Percentiles rank a stretch among this genome's conserved stretches.
These are phyloP conservation scores for Vigna reflexopilosa DNA, from an alignment of 306 rosid genomes.

Conservation along the genomic window DNA sequence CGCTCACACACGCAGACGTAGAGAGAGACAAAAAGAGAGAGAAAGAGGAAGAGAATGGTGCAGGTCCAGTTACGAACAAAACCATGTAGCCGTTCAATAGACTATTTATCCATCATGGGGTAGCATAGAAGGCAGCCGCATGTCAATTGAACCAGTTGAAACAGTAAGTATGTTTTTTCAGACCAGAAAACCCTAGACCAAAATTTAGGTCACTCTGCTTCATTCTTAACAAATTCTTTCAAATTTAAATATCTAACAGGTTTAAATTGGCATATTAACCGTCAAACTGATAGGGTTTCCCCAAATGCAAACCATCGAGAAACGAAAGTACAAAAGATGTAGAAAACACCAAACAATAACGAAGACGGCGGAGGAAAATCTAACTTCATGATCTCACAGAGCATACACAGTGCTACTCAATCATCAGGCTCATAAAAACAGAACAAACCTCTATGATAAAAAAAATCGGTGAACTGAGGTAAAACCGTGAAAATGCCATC, in stretches of 20 bases:
- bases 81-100: constrained; percentile 29
- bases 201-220: background rate
- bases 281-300: background rate
- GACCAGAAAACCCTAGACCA: background rate
- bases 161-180: background rate
- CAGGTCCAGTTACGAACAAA: constrained; percentile 41
- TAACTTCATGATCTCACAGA: background rate
- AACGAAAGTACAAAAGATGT: background rate
- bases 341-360: background rate
- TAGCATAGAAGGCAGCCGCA: constrained; percentile 1
- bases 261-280: background rate
- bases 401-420: background rate
- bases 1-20: too few species aligned
- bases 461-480: background rate
- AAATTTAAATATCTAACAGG: background rate
- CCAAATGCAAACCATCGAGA: background rate
- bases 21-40: background rate
- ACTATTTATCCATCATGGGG: constrained; percentile 46
- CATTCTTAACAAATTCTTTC: background rate
- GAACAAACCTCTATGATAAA: background rate
- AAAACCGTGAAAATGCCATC: background rate
- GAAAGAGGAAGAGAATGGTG: constrained; percentile 28
- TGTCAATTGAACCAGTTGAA: background rate
- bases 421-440: constrained; percentile 12
- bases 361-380: background rate